Evolutionary conservation across 257 asterid genomes (phyloP).

Genomic region (Phtheirospermum japonicum): DNA sequence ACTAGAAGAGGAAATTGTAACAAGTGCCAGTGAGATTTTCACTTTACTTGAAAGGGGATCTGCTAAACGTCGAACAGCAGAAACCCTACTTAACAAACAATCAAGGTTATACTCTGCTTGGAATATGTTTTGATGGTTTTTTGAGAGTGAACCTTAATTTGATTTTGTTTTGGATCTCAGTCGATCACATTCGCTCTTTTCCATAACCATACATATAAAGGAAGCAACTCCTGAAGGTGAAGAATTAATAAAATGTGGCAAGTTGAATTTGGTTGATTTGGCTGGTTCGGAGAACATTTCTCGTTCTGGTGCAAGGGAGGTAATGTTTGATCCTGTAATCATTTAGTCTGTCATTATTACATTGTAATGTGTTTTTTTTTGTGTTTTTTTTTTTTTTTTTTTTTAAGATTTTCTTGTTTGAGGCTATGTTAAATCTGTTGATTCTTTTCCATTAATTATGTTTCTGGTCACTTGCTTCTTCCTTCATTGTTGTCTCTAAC

Average conservation of each 20-base stretch:
- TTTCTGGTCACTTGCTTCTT: background rate
- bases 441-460: background rate
- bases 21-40: slow-evolving; percentile 75
- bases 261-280: slow-evolving; percentile 74
- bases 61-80: slow-evolving; percentile 81
- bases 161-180: slow-evolving; percentile 41
- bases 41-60: slow-evolving; percentile 74
- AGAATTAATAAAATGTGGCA: slow-evolving; percentile 82
- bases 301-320: slow-evolving; percentile 90
- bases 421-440: background rate
- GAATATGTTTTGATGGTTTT: background rate
- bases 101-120: slow-evolving; percentile 47
- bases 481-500: background rate
- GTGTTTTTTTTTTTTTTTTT: too few relatives aligned
- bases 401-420: background rate
- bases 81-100: slow-evolving; percentile 73
- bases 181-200: slow-evolving; percentile 83
- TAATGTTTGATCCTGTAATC: slow-evolving; percentile 21
- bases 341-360: slow-evolving; percentile 5
- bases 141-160: background rate
- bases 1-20: slow-evolving; percentile 77
- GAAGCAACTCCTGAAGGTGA: slow-evolving; percentile 90
- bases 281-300: slow-evolving; percentile 89
- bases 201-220: slow-evolving; percentile 83
- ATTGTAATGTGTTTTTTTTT: background rate